phyloP scores from a whole-genome alignment of 441 rosid genomes.

The Viola pubescens region DNA sequence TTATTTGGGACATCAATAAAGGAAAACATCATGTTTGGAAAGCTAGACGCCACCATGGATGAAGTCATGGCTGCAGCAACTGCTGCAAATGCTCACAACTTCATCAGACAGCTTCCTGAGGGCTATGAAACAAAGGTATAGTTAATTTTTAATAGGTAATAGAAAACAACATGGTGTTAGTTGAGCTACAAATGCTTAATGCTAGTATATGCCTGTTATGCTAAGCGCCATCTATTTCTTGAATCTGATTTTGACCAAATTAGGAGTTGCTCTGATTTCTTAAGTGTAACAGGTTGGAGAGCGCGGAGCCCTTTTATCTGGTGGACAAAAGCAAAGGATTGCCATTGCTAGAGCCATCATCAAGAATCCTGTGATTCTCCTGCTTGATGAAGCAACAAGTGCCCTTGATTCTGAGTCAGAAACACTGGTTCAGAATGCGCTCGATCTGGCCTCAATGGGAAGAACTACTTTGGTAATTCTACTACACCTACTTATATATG shows the following conservation, averaged over 20 bases:
- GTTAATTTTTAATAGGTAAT: neutral
- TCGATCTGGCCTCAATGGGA: conserved; percentile 75
- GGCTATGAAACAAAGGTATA: conserved; percentile 76
- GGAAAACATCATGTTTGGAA: conserved; percentile 80
- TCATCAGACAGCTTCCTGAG: conserved; percentile 68
- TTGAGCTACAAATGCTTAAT: too few relatives aligned
- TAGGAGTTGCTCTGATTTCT: neutral
- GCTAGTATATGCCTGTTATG: too few relatives aligned
- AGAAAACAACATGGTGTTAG: too few relatives aligned
- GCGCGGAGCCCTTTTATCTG: conserved; percentile 70
- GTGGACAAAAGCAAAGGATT: conserved; percentile 90
- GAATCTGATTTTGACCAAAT: too few relatives aligned
- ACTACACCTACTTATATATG: neutral
- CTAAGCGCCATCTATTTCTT: too few relatives aligned
- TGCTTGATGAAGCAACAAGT: conserved; percentile 89
- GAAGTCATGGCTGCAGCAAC: conserved; percentile 63
- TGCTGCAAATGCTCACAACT: conserved; percentile 81
- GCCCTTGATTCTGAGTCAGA: conserved; percentile 88
- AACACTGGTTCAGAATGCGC: conserved; percentile 67
- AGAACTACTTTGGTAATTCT: conserved; percentile 67
- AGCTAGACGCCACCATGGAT: conserved; percentile 69
- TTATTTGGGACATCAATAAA: conserved; percentile 69
- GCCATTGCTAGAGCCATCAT: conserved; percentile 84
- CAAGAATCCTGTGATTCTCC: conserved; percentile 68
- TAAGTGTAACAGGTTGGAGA: conserved; percentile 55